These are phyloP conservation scores for Psidium friedrichsthalianum DNA, from an alignment of 345 rosid species.

Conservation along the genomic window DNA sequence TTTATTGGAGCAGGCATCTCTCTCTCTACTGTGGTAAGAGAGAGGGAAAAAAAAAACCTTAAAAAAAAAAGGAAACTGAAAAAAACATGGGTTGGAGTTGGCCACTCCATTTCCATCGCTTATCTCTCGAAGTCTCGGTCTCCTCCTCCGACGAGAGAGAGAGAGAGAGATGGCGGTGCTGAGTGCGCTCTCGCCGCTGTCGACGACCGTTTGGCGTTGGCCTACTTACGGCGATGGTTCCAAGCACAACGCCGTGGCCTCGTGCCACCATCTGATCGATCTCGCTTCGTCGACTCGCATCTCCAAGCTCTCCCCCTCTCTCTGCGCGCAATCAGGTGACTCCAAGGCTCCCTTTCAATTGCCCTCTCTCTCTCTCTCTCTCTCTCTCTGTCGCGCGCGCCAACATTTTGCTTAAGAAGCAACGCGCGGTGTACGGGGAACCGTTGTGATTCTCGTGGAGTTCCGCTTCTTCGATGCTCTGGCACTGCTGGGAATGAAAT, in stretches of 20 bases:
- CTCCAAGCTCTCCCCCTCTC: not conserved
- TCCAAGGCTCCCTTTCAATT: not conserved
- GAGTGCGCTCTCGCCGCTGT: constrained; percentile 14
- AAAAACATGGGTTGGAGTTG: too few relatives aligned
- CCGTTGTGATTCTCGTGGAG: not conserved
- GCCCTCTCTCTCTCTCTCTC: not conserved
- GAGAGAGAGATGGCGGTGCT: constrained; percentile 25
- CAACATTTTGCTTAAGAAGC: too few relatives aligned
- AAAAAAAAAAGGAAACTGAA: too few relatives aligned
- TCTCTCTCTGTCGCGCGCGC: not conserved
- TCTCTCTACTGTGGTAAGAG: too few relatives aligned
- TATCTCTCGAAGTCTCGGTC: not conserved
- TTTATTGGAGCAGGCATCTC: too few relatives aligned
- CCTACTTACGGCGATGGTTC: not conserved
- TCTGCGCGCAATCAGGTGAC: not conserved
- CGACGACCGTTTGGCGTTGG: not conserved
- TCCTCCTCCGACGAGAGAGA: not conserved
- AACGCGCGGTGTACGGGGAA: too few relatives aligned
- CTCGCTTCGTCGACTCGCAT: not conserved
- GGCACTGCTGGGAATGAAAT: not conserved
- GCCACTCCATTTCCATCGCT: not conserved
- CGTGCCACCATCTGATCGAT: not conserved
- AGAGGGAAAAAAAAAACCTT: too few relatives aligned
- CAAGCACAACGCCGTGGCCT: not conserved
- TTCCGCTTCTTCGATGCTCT: not conserved